phyloP scores from a whole-genome alignment of 176 grass and related monocot genomes.

The Leersia perrieri region DNA sequence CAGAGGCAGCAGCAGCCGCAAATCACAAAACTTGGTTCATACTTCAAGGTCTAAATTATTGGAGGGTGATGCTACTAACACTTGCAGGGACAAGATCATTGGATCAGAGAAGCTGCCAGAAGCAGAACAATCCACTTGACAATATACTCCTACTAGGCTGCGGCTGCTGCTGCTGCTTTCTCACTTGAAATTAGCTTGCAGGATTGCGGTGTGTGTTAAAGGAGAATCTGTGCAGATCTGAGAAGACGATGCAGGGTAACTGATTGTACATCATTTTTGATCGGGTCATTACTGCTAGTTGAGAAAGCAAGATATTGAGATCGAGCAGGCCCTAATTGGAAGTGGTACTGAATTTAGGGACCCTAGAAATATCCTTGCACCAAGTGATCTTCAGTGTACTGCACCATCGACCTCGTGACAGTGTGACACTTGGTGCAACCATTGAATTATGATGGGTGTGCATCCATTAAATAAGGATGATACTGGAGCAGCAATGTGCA shows the following conservation, averaged over 20 bases:
- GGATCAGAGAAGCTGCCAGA: background rate
- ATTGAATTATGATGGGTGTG: background rate
- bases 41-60: constrained; percentile 24
- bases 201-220: background rate
- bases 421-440: constrained; percentile 16
- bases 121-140: constrained; percentile 24
- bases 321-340: constrained; percentile 1
- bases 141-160: background rate
- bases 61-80: background rate
- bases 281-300: background rate
- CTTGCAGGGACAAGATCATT: background rate
- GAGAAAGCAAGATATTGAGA: constrained; percentile 6
- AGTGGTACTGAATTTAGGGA: background rate
- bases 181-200: constrained; percentile 2
- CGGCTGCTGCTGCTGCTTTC: no score
- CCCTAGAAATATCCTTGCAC: constrained; percentile 17
- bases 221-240: background rate
- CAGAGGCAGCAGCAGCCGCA: background rate
- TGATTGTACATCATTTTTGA: constrained; percentile 10
- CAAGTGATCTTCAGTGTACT: background rate
- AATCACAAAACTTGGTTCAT: background rate
- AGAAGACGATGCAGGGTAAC: background rate
- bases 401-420: background rate
- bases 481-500: background rate
- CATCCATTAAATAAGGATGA: background rate